Conservation (phyloP, 176 grass and related monocot species). For the Zizania latifolia region DNA sequence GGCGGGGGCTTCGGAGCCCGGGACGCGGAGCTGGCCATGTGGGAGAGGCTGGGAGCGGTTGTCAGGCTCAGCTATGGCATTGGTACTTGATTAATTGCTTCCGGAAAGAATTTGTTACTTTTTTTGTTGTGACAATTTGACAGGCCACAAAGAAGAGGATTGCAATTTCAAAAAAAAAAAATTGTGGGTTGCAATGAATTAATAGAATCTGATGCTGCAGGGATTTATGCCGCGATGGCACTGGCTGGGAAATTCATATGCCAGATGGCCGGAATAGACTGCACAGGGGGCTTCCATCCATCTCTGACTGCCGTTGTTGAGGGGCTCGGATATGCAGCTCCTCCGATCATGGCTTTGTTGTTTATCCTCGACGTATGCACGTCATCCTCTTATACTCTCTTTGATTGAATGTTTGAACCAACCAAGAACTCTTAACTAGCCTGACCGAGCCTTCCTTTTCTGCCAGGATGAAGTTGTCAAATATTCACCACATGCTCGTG, state of each 20-base stretch:
- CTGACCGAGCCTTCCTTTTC: not conserved
- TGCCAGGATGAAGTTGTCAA: constrained; percentile 91
- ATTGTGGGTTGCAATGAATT: not conserved
- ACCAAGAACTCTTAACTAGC: not conserved
- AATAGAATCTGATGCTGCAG: constrained; percentile 1
- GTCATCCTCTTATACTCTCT: too few relatives aligned
- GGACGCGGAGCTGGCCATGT: too few relatives aligned
- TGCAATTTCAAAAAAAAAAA: too few relatives aligned
- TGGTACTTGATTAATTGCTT: too few relatives aligned
- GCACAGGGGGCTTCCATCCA: constrained; percentile 60
- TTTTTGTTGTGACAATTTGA: too few relatives aligned
- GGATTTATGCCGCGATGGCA: constrained; percentile 85
- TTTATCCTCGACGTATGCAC: constrained; percentile 98
- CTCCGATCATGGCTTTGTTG: constrained; percentile 86
- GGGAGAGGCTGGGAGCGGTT: too few relatives aligned
- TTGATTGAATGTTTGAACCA: not conserved
- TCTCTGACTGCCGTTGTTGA: constrained; percentile 71
- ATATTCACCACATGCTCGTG: constrained; percentile 91
- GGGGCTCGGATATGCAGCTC: constrained; percentile 83
- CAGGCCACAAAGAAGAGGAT: too few relatives aligned
- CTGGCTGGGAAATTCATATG: constrained; percentile 80
- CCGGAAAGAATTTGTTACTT: too few relatives aligned
- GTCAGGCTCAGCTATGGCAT: constrained; percentile 88
- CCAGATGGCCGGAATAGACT: constrained; percentile 69
- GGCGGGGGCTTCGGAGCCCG: constrained; percentile 10